Conservation (phyloP, 2,329 filamentous ascomycete genomes). For the Pseudogymnoascus sp. region DNA sequence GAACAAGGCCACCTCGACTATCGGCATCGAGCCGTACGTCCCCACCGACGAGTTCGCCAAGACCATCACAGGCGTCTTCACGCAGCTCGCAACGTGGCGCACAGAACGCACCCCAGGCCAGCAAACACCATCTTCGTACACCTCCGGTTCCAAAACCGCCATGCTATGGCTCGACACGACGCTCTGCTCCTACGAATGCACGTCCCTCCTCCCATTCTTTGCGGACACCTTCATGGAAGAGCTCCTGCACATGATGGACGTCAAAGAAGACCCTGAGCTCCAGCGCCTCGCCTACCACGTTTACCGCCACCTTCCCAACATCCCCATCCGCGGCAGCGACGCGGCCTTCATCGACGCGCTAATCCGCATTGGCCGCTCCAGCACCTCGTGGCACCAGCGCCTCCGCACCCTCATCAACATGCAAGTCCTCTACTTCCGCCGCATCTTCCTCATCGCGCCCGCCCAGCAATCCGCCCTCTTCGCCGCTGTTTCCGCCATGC, state of each 20-base stretch:
- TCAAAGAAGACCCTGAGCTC: constrained; percentile 94
- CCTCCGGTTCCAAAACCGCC: constrained; percentile 91
- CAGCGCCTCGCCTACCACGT: constrained; percentile 94
- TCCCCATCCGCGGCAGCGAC: constrained; percentile 81
- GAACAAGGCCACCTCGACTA: constrained; percentile 71
- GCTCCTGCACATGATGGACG: constrained; percentile 98
- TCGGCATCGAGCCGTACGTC: constrained; percentile 76
- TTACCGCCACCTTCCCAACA: constrained; percentile 91
- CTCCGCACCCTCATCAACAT: constrained; percentile 94
- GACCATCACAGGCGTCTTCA: constrained; percentile 68
- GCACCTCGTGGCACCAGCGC: constrained; percentile 89
- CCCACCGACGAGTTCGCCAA: constrained; percentile 64
- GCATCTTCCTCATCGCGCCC: constrained; percentile 75
- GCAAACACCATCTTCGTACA: constrained; percentile 90
- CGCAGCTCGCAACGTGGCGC: constrained; percentile 77
- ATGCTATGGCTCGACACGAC: constrained; percentile 90
- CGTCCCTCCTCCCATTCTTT: constrained; percentile 84
- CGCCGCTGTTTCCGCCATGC: constrained; percentile 89
- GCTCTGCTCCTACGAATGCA: constrained; percentile 86
- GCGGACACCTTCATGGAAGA: constrained; percentile 82
- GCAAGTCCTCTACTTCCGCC: constrained; percentile 96
- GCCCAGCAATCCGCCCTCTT: constrained; percentile 74
- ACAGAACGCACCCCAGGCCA: constrained; percentile 76
- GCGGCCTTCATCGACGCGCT: constrained; percentile 75
- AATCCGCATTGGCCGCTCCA: constrained; percentile 77